phyloP scores from a whole-genome alignment of 164 flowering plant species.

The Umbilicus rupestris region DNA sequence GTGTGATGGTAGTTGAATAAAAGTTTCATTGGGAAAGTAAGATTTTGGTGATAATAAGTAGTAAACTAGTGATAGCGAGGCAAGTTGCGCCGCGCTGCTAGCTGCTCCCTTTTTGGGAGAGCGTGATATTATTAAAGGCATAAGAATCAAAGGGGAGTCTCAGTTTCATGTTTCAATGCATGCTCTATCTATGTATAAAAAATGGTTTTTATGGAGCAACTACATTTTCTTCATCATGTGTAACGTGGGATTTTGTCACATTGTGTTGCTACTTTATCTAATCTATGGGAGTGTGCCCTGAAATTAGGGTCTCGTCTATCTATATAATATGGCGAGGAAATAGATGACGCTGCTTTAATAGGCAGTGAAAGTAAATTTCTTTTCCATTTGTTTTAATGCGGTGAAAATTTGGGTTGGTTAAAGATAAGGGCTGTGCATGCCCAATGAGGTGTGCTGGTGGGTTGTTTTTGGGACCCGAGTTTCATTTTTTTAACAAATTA shows the following conservation, averaged over 20 bases:
- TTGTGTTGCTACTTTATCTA: not conserved
- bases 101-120: not conserved
- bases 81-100: constrained; percentile 3
- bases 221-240: not conserved
- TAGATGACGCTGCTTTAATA: too few species aligned
- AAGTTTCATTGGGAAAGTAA: constrained; percentile 1
- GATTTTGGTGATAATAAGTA: not conserved
- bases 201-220: not conserved
- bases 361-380: too few species aligned
- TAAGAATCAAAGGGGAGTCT: too few species aligned
- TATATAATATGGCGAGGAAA: not conserved
- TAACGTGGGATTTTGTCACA: not conserved
- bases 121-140: not conserved
- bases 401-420: not conserved
- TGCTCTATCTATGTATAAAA: too few species aligned
- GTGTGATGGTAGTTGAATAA: not conserved
- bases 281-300: not conserved
- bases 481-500: not conserved
- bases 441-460: not conserved
- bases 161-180: too few species aligned
- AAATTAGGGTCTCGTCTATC: not conserved
- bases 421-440: not conserved
- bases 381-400: not conserved
- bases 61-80: not conserved
- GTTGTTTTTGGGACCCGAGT: constrained; percentile 1